Evolutionary conservation across 148 eudicot genomes (phyloP).

Genomic region (Diospyros lotus): DNA sequence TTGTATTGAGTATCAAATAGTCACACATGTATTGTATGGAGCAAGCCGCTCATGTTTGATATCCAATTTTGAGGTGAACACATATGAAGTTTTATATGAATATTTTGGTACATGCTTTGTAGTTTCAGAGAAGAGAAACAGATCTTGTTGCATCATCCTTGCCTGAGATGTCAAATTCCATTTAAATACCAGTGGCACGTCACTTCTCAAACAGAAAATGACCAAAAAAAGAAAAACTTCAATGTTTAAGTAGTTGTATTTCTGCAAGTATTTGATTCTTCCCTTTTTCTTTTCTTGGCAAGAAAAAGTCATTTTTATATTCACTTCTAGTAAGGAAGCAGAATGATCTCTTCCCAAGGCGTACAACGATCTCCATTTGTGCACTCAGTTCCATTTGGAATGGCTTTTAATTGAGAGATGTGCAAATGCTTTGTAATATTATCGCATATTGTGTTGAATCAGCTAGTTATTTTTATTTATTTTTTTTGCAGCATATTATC

Average conservation of each 20-base stretch:
- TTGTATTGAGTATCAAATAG: slow-evolving; percentile 10
- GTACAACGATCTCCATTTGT: neutral
- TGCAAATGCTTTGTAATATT: neutral
- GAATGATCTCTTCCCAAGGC: neutral
- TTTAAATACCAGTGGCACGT: neutral
- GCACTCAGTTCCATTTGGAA: neutral
- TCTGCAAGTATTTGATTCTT: neutral
- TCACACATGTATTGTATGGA: slow-evolving; percentile 22
- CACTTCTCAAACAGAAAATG: no score
- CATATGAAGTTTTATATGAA: slow-evolving; percentile 21
- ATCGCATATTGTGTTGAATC: neutral
- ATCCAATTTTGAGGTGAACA: slow-evolving; percentile 26
- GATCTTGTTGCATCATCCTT: slow-evolving; percentile 7
- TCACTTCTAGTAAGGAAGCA: neutral
- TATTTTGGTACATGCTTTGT: slow-evolving; percentile 10
- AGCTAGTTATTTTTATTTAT: no score
- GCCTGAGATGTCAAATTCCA: neutral
- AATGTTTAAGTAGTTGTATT: neutral
- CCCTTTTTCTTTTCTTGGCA: no score
- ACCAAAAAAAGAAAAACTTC: no score
- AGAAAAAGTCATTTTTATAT: neutral
- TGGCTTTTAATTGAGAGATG: neutral
- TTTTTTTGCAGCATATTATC: no score
- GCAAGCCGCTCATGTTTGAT: slow-evolving; percentile 19
- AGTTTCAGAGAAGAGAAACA: neutral